phyloP scores from a whole-genome alignment of 2,329 filamentous ascomycete genomes.

The Clarireedia monteithiana region DNA sequence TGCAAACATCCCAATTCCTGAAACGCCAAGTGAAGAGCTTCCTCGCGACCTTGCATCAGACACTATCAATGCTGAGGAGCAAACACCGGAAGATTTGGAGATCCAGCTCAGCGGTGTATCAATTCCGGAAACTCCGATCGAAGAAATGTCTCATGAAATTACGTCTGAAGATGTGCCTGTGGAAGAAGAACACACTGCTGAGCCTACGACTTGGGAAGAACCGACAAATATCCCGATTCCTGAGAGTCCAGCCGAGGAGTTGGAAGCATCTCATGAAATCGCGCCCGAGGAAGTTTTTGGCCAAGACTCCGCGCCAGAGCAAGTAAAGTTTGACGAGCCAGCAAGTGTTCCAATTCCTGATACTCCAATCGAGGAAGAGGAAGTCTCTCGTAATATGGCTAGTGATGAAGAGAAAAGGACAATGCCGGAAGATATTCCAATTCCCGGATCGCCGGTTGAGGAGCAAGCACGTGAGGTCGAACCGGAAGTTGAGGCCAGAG shows the following conservation, averaged over 20 bases:
- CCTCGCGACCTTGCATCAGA: neutral
- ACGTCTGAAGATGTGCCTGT: too few species aligned
- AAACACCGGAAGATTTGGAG: neutral
- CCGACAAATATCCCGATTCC: neutral
- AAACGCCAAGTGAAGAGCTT: neutral
- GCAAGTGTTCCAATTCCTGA: too few species aligned
- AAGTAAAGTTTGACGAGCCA: neutral
- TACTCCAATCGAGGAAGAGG: too few species aligned
- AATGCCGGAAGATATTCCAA: neutral
- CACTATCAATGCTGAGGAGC: neutral
- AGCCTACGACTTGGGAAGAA: neutral
- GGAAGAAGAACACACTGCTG: neutral
- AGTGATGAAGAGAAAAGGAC: too few species aligned
- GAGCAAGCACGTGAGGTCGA: neutral
- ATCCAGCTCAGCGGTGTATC: too few species aligned
- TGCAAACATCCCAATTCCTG: too few species aligned
- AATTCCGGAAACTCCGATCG: neutral
- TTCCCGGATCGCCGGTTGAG: constrained; percentile 1
- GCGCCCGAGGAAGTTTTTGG: too few species aligned
- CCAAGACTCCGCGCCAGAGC: neutral
- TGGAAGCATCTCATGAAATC: too few species aligned
- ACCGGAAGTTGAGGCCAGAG: too few species aligned
- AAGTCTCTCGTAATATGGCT: too few species aligned
- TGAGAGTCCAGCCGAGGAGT: too few species aligned
- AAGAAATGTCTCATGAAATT: neutral